These are phyloP conservation scores for Melastoma candidum DNA, from an alignment of 441 rosid species.

Conservation along the genomic window DNA sequence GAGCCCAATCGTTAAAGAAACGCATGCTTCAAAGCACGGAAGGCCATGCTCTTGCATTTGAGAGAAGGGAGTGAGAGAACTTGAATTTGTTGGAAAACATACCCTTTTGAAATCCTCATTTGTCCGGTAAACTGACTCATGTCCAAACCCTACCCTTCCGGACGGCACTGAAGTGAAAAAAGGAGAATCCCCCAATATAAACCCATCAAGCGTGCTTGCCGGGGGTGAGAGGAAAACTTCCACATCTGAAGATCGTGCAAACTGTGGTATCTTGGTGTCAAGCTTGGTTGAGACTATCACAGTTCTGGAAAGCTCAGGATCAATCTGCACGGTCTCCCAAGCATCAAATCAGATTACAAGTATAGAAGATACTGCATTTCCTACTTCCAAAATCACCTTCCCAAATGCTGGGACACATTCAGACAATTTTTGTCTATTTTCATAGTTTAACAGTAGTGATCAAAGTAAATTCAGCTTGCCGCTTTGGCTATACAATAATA, in stretches of 20 bases:
- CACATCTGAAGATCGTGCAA: constrained; percentile 81
- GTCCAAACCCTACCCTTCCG: constrained; percentile 81
- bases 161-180: constrained; percentile 97
- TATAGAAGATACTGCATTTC: background rate
- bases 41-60: too few species aligned
- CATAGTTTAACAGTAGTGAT: too few species aligned
- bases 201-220: constrained; percentile 76
- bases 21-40: too few species aligned
- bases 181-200: constrained; percentile 77
- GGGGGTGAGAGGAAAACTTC: constrained; percentile 96
- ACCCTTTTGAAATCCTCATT: constrained; percentile 96
- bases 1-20: too few species aligned
- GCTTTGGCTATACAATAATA: too few species aligned
- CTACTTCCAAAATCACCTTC: background rate
- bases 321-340: constrained; percentile 47
- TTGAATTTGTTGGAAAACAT: constrained; percentile 2
- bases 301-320: constrained; percentile 93
- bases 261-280: constrained; percentile 92
- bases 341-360: constrained; percentile 5
- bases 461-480: too few species aligned
- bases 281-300: constrained; percentile 88
- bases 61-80: background rate
- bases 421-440: too few species aligned
- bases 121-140: constrained; percentile 66
- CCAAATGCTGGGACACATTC: too few species aligned